A percentile compares a stretch with the other conserved stretches of the same genome.
phyloP scores from a whole-genome alignment of 768 basidiomycete genomes.

The Lyophyllum shimeji region DNA sequence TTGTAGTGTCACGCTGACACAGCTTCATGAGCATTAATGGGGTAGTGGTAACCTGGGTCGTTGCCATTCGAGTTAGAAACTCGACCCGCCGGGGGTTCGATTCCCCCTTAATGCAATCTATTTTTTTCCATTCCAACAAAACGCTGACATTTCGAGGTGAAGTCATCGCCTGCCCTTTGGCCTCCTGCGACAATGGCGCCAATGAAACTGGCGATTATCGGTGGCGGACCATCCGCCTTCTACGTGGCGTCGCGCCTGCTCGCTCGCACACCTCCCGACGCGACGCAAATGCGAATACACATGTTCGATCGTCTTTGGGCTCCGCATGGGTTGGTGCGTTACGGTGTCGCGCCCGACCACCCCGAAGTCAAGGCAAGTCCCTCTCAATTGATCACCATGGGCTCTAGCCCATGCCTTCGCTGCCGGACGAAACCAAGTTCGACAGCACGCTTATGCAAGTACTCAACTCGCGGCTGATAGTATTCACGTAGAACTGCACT shows the following conservation, averaged over 20 bases:
- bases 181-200: slow-evolving; percentile 10
- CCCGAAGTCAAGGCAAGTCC: slow-evolving; percentile 88
- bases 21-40: too few species aligned
- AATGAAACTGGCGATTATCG: slow-evolving; percentile 84
- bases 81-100: too few species aligned
- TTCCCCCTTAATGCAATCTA: background rate
- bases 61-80: too few species aligned
- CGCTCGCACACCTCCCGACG: slow-evolving; percentile 47
- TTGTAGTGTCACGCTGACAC: too few species aligned
- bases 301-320: slow-evolving; percentile 92
- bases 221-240: slow-evolving; percentile 96
- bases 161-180: too few species aligned
- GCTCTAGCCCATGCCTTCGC: background rate
- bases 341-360: slow-evolving; percentile 97
- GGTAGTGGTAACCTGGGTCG: too few species aligned
- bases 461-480: background rate
- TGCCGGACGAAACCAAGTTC: slow-evolving; percentile 5
- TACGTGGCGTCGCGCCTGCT: slow-evolving; percentile 90
- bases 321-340: slow-evolving; percentile 92
- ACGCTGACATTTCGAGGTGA: too few species aligned
- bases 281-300: slow-evolving; percentile 58
- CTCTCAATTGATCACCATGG: background rate
- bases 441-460: slow-evolving; percentile 4
- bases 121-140: too few species aligned
- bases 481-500: slow-evolving; percentile 78